These are phyloP conservation scores for Escovopsis sp. DNA, from an alignment of 2,329 filamentous ascomycete genomes.

Conservation along the genomic window DNA sequence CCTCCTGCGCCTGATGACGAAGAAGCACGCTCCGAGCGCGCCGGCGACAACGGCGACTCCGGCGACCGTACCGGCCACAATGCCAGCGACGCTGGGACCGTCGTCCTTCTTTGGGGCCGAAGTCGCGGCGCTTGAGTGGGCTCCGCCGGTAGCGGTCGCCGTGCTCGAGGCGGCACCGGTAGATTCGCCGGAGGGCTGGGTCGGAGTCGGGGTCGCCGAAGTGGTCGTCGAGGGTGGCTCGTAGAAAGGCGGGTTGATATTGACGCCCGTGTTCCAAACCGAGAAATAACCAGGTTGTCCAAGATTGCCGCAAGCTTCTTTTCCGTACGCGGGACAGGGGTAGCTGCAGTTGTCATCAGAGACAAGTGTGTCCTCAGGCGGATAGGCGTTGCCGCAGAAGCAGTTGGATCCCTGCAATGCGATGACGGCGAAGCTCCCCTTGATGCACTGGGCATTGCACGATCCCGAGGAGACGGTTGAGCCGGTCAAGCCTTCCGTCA, in stretches of 20 bases:
- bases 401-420: conserved; percentile 50
- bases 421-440: conserved; percentile 38
- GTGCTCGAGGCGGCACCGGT: conserved; percentile 6
- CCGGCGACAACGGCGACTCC: conserved; percentile 57
- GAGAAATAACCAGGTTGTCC: conserved; percentile 19
- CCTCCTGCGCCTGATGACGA: conserved; percentile 60
- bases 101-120: conserved; percentile 13
- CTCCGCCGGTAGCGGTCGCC: conserved; percentile 10
- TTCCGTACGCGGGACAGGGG: conserved; percentile 46
- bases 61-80: conserved; percentile 77
- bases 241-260: conserved; percentile 19
- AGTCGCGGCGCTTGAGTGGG: conserved; percentile 7
- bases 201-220: conserved; percentile 10
- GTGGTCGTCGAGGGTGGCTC: conserved; percentile 7
- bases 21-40: conserved; percentile 52
- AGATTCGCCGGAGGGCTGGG: conserved; percentile 7
- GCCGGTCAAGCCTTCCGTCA: conserved; percentile 12
- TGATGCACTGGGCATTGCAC: conserved; percentile 26
- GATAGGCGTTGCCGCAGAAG: conserved; percentile 58
- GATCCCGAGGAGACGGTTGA: conserved; percentile 21
- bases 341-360: conserved; percentile 46
- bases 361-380: conserved; percentile 37
- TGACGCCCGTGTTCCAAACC: conserved; percentile 35
- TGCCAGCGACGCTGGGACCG: conserved; percentile 59
- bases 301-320: conserved; percentile 42